phyloP scores from a whole-genome alignment of 2,329 filamentous ascomycete genomes.

The Trichophyton schoenleinii region DNA sequence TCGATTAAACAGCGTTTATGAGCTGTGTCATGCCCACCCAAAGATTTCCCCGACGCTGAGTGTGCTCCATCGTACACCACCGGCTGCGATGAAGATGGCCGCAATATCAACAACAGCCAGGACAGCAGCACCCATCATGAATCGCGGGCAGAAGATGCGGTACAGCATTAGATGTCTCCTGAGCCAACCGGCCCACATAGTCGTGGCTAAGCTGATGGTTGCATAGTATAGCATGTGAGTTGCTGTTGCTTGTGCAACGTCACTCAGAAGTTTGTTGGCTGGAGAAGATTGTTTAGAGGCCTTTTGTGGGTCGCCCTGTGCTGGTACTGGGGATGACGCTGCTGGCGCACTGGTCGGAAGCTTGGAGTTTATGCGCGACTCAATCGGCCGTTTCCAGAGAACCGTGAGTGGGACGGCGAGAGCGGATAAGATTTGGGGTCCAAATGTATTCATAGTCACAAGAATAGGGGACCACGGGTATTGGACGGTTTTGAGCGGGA shows the following conservation, averaged over 20 bases:
- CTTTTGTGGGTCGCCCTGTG: background rate
- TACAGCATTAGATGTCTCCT: slow-evolving; percentile 93
- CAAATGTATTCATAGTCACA: slow-evolving; percentile 75
- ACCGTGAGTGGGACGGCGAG: slow-evolving; percentile 67
- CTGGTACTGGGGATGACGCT: slow-evolving; percentile 10
- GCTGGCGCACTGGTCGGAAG: slow-evolving; percentile 17
- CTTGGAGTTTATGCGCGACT: slow-evolving; percentile 37
- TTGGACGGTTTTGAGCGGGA: slow-evolving; percentile 65
- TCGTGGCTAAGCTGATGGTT: slow-evolving; percentile 70
- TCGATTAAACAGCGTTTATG: background rate
- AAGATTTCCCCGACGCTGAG: slow-evolving; percentile 76
- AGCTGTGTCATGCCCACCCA: slow-evolving; percentile 53
- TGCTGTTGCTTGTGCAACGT: slow-evolving; percentile 56
- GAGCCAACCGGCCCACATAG: slow-evolving; percentile 78
- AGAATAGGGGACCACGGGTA: slow-evolving; percentile 85
- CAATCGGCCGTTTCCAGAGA: slow-evolving; percentile 79
- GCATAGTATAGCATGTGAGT: slow-evolving; percentile 74
- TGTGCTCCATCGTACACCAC: slow-evolving; percentile 63
- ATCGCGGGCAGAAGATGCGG: slow-evolving; percentile 80
- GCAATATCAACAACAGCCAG: slow-evolving; percentile 68
- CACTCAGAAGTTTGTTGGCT: slow-evolving; percentile 45
- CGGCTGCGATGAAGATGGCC: slow-evolving; percentile 55
- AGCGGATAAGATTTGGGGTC: slow-evolving; percentile 72
- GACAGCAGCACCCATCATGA: slow-evolving; percentile 65
- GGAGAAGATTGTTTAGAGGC: slow-evolving; percentile 15